phyloP scores from a whole-genome alignment of 305 asterid species.

The Stenogyne calaminthoides region DNA sequence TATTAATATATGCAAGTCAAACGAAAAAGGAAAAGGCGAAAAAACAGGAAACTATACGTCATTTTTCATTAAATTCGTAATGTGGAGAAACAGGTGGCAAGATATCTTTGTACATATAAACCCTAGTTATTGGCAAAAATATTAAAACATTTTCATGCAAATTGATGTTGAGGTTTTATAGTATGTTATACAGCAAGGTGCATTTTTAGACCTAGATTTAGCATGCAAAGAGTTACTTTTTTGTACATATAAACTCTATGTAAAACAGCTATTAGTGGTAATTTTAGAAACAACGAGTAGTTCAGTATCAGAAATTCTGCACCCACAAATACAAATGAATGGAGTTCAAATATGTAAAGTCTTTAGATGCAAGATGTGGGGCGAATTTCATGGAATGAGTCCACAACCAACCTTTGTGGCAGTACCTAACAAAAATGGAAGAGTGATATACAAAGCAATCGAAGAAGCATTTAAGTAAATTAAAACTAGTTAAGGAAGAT shows the following conservation, averaged over 20 bases:
- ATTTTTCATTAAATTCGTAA: background rate
- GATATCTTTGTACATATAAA: background rate
- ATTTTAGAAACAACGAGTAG: background rate
- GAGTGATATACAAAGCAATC: background rate
- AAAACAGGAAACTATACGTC: background rate
- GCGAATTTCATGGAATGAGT: background rate
- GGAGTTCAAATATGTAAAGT: background rate
- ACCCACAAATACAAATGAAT: background rate
- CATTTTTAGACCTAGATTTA: background rate
- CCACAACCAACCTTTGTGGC: background rate
- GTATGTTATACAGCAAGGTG: background rate
- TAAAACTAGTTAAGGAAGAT: background rate
- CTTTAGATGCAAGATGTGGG: background rate
- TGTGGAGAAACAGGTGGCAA: background rate
- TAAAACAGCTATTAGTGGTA: background rate
- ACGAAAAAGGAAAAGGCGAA: background rate
- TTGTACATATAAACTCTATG: background rate
- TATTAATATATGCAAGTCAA: slow-evolving; percentile 15
- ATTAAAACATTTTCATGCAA: background rate
- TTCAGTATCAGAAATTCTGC: background rate
- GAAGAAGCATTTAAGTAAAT: background rate
- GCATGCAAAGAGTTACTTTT: background rate
- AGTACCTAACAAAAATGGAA: background rate
- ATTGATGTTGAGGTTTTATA: background rate
- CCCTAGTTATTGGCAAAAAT: background rate